Percentiles rank a stretch among this genome's conserved stretches.
phyloP scores from a whole-genome alignment of 2,329 filamentous ascomycete species.

The Arthrinium phaeospermum region DNA sequence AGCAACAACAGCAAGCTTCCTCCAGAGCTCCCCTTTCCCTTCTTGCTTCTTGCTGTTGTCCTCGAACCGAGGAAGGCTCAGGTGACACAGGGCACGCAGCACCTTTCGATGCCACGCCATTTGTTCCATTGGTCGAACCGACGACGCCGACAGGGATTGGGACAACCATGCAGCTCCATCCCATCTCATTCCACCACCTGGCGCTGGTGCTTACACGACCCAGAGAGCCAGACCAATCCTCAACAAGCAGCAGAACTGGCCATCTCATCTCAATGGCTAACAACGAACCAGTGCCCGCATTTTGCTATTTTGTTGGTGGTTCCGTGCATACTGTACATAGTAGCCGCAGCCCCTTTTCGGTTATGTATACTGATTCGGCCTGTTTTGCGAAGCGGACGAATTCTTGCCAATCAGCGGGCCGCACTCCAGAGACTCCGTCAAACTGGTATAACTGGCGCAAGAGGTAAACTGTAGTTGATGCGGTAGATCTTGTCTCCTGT shows the following conservation, averaged over 20 bases:
- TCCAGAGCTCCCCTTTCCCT: neutral
- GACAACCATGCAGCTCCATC: neutral
- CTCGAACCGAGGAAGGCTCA: neutral
- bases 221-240: neutral
- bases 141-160: too few species aligned
- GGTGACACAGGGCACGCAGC: neutral
- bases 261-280: neutral
- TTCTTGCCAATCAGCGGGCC: neutral
- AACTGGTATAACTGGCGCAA: neutral
- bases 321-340: neutral
- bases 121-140: neutral
- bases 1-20: neutral
- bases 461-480: neutral
- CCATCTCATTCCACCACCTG: too few species aligned
- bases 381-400: neutral
- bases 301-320: neutral
- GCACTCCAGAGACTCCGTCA: neutral
- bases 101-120: conserved; percentile 13
- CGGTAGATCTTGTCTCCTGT: neutral
- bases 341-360: neutral
- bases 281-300: neutral
- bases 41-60: neutral
- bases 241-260: neutral
- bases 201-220: neutral
- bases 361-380: neutral